Evolutionary conservation across 1,284 basidiomycete species (phyloP).

Genomic region (Phellopilus nigrolimitatus): DNA sequence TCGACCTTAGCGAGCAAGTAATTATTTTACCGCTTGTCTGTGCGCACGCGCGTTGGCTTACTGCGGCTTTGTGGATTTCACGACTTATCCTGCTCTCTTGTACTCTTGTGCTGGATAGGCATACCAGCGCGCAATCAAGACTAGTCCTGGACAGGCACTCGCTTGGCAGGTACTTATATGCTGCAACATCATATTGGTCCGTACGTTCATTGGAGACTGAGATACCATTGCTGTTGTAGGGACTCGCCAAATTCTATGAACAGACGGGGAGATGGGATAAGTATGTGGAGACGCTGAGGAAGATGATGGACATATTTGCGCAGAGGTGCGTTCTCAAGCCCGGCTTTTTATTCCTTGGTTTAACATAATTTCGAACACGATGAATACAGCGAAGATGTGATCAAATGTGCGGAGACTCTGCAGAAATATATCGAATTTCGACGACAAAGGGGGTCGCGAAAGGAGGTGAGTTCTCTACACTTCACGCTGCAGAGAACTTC

Average conservation of each 20-base stretch:
- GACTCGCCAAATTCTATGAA: constrained; percentile 73
- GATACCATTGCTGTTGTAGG: no score
- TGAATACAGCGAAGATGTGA: constrained; percentile 68
- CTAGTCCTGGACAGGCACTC: constrained; percentile 59
- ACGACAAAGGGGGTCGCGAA: constrained; percentile 53
- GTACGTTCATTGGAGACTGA: background rate
- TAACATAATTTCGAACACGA: constrained; percentile 14
- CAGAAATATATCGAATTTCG: constrained; percentile 73
- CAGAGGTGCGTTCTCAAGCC: constrained; percentile 44
- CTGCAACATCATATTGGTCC: background rate
- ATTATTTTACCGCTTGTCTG: constrained; percentile 26
- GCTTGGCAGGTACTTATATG: constrained; percentile 68
- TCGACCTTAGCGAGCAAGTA: constrained; percentile 80
- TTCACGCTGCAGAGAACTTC: constrained; percentile 8
- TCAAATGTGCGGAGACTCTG: constrained; percentile 75
- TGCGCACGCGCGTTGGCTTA: background rate
- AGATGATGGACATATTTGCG: constrained; percentile 49
- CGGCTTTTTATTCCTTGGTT: background rate
- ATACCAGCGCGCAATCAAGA: constrained; percentile 68
- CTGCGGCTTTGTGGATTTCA: constrained; percentile 10
- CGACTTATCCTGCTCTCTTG: background rate
- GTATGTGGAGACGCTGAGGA: constrained; percentile 48
- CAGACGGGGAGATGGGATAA: constrained; percentile 57
- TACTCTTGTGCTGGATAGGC: constrained; percentile 40
- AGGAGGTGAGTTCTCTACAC: constrained; percentile 42